A percentile compares a stretch with the other conserved stretches of the same genome.
Evolutionary conservation across 345 rosid species (phyloP).

Genomic region (Dipteronia sinensis): DNA sequence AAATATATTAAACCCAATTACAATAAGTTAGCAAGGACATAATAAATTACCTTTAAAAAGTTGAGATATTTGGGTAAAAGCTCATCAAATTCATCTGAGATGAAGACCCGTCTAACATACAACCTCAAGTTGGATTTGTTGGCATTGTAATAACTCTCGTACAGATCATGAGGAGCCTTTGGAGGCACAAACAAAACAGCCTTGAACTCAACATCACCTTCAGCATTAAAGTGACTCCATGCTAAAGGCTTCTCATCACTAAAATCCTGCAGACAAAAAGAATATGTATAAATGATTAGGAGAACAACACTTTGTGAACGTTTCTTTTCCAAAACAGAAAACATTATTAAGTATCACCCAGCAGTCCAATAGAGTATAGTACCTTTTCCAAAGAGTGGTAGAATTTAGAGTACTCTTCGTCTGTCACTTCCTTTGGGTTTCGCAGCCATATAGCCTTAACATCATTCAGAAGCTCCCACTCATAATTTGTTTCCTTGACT

Average conservation of each 20-base stretch:
- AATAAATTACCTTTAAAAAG: conserved; percentile 72
- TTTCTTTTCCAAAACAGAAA: background rate
- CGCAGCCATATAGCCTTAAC: conserved; percentile 98
- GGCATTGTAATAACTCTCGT: conserved; percentile 89
- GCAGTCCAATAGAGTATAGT: conserved; percentile 7
- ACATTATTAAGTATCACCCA: background rate
- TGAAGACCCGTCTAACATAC: conserved; percentile 94
- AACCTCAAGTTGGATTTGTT: conserved; percentile 89
- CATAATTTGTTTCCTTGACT: conserved; percentile 76
- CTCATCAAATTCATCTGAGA: conserved; percentile 97
- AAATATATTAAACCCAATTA: background rate
- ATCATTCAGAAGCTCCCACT: conserved; percentile 96
- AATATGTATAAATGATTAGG: conserved; percentile 13
- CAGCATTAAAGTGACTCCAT: conserved; percentile 96
- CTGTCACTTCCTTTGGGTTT: conserved; percentile 93
- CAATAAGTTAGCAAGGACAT: background rate
- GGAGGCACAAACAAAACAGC: conserved; percentile 95
- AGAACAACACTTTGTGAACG: background rate
- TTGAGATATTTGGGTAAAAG: conserved; percentile 90
- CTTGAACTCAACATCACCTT: conserved; percentile 98
- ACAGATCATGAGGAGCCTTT: conserved; percentile 88
- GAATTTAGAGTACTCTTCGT: conserved; percentile 89
- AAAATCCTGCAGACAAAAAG: conserved; percentile 63
- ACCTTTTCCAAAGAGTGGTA: conserved; percentile 91
- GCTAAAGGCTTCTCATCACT: conserved; percentile 81